Evolutionary conservation across 2,329 filamentous ascomycete genomes (phyloP), one percentile per base, ranked within the genome.

Genomic region (Ploettnerulaceae sp.): DNA sequence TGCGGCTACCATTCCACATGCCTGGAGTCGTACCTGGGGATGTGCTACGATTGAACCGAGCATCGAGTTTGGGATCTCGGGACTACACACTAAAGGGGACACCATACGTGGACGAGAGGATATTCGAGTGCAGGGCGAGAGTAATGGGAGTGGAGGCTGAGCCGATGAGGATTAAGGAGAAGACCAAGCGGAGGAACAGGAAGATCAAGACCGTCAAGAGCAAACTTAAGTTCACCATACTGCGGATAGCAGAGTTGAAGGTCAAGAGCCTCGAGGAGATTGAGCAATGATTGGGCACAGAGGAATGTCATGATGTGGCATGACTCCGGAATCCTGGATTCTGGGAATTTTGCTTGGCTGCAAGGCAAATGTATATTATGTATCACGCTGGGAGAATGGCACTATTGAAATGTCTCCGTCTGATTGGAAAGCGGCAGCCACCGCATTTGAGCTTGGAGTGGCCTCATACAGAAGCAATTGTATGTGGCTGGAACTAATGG

Each of bases 151-250:
- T 85, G 5, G 93, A 97, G 70, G 78, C 80, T 47, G 86, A 90
- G 71, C 86, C 87, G 25, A 66, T 91, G 70, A 73, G 86, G 48
- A 71, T 82, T 58, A 87, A 87, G 71, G 74, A 86, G 69, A 91
- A 91, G 77, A 91, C 78, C 59, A 90, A 89, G 77, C 71, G 81
- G 72, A 86, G 80, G 61, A 84, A 84, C 66, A 72, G 87, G 62
- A 76, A 84, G 63, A 76, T 79, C 39, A 88, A 82, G 72, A 80
- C 77, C 49, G 84, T 93, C 7, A 84, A 76, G 71, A 96, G 89
- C 73, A 96, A 98, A 77, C 88, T 95, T 65, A 76, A 79, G 61
- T 95, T 86, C 67, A 98, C 93, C 2, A 79, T 95, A 17, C 64
- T 98, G 67, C 77, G 82, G 62, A 85, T 98, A 54, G 84, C 85